A percentile compares a stretch with the other conserved stretches of the same genome.
phyloP scores from a whole-genome alignment of 1,284 basidiomycete species.

The Moesziomyces parantarcticus region DNA sequence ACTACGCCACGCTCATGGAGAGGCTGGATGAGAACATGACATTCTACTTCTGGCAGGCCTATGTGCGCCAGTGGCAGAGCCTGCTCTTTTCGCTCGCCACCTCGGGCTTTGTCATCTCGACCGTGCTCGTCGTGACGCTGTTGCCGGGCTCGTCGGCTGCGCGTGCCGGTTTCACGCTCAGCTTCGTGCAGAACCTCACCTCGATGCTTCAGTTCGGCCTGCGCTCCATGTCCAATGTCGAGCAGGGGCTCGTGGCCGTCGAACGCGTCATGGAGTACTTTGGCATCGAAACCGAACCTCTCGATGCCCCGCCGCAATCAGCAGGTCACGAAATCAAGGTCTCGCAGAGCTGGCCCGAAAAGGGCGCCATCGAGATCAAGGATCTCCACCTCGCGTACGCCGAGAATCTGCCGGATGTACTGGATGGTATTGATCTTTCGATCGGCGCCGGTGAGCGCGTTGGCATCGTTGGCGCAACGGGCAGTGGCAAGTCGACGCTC shows the following conservation, averaged over 20 bases:
- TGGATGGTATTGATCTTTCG: conserved; percentile 69
- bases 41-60: conserved; percentile 84
- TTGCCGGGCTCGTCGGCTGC: conserved; percentile 25
- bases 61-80: conserved; percentile 87
- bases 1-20: conserved; percentile 73
- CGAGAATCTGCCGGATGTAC: conserved; percentile 70
- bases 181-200: conserved; percentile 55
- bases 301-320: conserved; percentile 37
- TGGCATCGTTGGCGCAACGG: conserved; percentile 71
- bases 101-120: conserved; percentile 50
- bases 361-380: conserved; percentile 60
- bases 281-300: conserved; percentile 45
- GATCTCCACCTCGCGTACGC: conserved; percentile 70
- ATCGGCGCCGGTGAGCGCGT: conserved; percentile 71
- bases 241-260: conserved; percentile 66
- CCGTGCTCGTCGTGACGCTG: conserved; percentile 52
- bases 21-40: conserved; percentile 86
- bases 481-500: conserved; percentile 78
- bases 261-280: conserved; percentile 67
- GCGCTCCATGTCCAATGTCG: conserved; percentile 66
- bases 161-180: conserved; percentile 56
- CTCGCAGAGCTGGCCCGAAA: conserved; percentile 58
- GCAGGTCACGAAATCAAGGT: conserved; percentile 29
- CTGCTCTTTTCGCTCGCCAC: conserved; percentile 71
- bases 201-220: conserved; percentile 56